Conservation (phyloP, 1,139 yeast species). For the Kodamaea derodonti region DNA sequence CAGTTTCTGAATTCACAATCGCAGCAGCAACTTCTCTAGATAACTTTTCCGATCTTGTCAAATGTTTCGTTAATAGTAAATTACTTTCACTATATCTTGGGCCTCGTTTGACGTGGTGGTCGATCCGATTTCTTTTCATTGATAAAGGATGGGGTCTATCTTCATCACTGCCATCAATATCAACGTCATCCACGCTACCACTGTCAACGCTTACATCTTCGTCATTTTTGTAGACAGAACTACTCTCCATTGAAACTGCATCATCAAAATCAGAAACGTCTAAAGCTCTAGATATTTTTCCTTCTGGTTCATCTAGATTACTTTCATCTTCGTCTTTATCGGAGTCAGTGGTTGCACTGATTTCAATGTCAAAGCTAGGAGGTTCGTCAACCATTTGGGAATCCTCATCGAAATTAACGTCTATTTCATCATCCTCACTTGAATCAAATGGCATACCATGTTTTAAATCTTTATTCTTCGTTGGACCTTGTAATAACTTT, state of each 20-base stretch:
- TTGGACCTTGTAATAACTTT: constrained; percentile 13
- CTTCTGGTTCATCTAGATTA: constrained; percentile 20
- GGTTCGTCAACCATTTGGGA: constrained; percentile 10
- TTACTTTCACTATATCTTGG: neutral
- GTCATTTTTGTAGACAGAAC: constrained; percentile 11
- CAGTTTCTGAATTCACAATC: constrained; percentile 4
- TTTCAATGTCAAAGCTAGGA: neutral
- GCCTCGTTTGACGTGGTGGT: constrained; percentile 2
- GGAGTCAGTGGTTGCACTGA: neutral
- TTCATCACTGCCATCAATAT: constrained; percentile 5
- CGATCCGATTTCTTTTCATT: constrained; percentile 5
- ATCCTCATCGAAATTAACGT: constrained; percentile 8
- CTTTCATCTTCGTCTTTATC: constrained; percentile 20
- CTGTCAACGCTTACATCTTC: constrained; percentile 5
- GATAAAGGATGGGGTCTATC: constrained; percentile 5
- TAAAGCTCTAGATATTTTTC: constrained; percentile 11
- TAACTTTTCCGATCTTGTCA: constrained; percentile 7
- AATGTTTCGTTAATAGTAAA: constrained; percentile 2
- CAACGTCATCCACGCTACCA: constrained; percentile 1
- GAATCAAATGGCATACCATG: neutral
- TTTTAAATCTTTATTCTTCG: neutral
- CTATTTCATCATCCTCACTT: constrained; percentile 1
- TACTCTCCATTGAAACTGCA: constrained; percentile 15
- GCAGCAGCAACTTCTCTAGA: constrained; percentile 6
- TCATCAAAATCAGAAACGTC: constrained; percentile 18